Evolutionary conservation across 106 monocot species (phyloP), one percentile per base, ranked within the genome.

Genomic region (Phalaenopsis equestris): DNA sequence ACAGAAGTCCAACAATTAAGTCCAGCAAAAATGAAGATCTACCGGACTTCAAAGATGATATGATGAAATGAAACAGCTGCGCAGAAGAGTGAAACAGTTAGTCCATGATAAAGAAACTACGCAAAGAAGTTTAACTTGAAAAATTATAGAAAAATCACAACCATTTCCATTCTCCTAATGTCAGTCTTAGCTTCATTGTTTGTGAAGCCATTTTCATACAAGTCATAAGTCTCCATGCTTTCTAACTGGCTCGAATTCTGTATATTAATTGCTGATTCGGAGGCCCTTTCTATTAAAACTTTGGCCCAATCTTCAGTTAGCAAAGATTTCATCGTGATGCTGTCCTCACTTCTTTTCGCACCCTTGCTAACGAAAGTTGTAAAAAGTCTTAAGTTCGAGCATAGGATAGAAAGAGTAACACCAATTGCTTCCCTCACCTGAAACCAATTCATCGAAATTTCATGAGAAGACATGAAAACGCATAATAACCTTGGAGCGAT

Each of bases 391-490:
- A 95, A 46, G 61, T 99, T 99, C 65, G 99, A 99, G 76, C 88
- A 91, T 56, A 93, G 38, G 38, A 99, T 81, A 79, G 86, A 85
- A 56, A 99, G 87, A 21, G 87, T 68, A 81, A 87, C 85, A 42
- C 99, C 99, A 67, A 99, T 86, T 42, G 83, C 87, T 87, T 99
- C 99, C 79, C 99, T 93, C 55, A 99, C 95, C 99, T 99, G 87
- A 72, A 76, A 19, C 41, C 81, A 14, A 81, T 70, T 55, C 73
- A 70, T 38, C 46, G 16, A 84, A 45, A 41, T 48, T n/a, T 46
- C 8, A 77, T 58, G 2, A 80, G 73, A 79, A 37, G 19, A 79
- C 52, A 82, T 30, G 46, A 46, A 42, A 77, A 75, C 7, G 10
- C 19, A 45, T 17, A n/a, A 75, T 23, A 75, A 48, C 17, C 47